Conservation (phyloP, 805 yeast species). For the Ogataea sp. region DNA sequence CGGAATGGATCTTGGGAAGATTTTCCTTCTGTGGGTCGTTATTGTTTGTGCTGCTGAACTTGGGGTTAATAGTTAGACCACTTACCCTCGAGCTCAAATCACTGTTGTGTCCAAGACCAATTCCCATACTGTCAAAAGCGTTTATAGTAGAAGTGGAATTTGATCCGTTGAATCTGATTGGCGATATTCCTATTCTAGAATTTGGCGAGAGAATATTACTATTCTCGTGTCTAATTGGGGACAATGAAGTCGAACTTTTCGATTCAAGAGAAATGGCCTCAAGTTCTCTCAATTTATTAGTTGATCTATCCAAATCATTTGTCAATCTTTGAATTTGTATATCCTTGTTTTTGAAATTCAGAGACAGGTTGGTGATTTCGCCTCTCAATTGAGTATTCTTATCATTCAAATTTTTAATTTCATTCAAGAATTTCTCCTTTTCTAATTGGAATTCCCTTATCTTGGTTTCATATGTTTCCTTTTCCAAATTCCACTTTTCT, state of each 20-base stretch:
- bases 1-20: constrained; percentile 2
- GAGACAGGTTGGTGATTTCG: constrained; percentile 41
- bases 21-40: constrained; percentile 12
- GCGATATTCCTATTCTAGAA: background rate
- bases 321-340: constrained; percentile 54
- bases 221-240: background rate
- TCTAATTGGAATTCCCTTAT: constrained; percentile 21
- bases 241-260: background rate
- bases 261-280: constrained; percentile 28
- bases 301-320: constrained; percentile 54
- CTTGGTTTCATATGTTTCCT: constrained; percentile 20
- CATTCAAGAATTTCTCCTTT: constrained; percentile 23
- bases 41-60: background rate
- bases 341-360: constrained; percentile 58
- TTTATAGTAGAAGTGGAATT: background rate
- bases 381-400: constrained; percentile 36
- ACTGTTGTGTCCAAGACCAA: background rate
- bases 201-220: background rate
- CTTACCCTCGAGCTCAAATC: constrained; percentile 26
- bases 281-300: constrained; percentile 41
- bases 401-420: constrained; percentile 25
- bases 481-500: constrained; percentile 33
- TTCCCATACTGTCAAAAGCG: background rate
- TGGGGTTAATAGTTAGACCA: constrained; percentile 11
- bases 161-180: background rate